Evolutionary conservation across 2,329 filamentous ascomycete genomes (phyloP).

Genomic region (Plectosphaerella plurivora): DNA sequence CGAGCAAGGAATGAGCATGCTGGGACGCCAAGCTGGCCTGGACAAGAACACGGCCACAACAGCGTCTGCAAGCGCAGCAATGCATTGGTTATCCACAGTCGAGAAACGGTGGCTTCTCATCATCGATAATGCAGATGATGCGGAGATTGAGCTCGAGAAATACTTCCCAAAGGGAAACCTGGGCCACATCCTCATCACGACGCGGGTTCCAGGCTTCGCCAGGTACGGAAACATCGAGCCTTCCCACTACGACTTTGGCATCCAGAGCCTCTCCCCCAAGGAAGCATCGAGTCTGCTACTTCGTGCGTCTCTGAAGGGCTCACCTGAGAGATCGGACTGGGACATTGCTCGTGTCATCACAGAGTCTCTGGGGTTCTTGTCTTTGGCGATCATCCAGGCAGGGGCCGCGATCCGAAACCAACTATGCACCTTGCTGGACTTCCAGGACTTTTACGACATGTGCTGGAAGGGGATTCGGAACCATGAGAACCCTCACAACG

Average conservation of each 20-base stretch:
- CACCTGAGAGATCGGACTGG: too few species aligned
- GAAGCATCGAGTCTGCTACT: too few species aligned
- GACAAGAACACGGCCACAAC: not conserved
- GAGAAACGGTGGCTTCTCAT: constrained; percentile 1
- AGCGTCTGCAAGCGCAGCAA: not conserved
- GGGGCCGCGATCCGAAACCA: constrained; percentile 6
- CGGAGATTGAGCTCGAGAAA: constrained; percentile 1
- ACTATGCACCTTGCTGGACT: constrained; percentile 6
- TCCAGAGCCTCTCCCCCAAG: too few species aligned
- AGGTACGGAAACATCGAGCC: too few species aligned
- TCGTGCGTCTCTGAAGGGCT: too few species aligned
- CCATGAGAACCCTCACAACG: too few species aligned
- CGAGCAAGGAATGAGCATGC: not conserved
- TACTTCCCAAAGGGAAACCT: constrained; percentile 4
- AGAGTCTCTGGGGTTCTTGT: constrained; percentile 4
- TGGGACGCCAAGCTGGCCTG: constrained; percentile 3
- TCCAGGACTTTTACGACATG: constrained; percentile 2
- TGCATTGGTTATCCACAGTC: constrained; percentile 4
- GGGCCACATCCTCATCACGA: constrained; percentile 9
- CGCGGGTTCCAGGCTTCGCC: constrained; percentile 4
- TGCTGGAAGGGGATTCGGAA: too few species aligned
- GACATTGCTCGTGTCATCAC: not conserved
- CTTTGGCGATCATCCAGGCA: constrained; percentile 10
- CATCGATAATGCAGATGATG: constrained; percentile 7
- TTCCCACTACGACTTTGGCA: too few species aligned